These are phyloP conservation scores for Dovyalis caffra DNA, from an alignment of 345 rosid genomes.

Conservation along the genomic window DNA sequence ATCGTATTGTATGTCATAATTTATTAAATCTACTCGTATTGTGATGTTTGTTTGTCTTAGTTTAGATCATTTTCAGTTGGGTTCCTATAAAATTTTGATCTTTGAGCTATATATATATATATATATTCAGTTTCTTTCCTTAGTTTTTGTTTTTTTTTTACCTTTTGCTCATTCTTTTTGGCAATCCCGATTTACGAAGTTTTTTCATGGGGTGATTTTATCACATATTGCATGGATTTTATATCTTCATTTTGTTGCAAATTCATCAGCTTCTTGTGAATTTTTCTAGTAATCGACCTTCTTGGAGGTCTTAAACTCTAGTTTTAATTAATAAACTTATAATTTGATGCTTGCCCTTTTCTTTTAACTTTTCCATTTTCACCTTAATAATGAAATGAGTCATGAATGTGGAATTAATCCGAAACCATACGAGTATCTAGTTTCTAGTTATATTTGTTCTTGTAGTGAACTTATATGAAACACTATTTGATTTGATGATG, in stretches of 20 bases:
- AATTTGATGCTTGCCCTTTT: neutral
- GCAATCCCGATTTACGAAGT: neutral
- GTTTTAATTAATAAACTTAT: no score
- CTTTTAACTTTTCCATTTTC: neutral
- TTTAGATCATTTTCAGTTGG: neutral
- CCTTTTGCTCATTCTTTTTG: neutral
- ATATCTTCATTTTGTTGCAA: neutral
- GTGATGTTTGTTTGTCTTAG: neutral
- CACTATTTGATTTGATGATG: no score
- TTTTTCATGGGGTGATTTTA: neutral
- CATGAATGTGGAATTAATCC: neutral
- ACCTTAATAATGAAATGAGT: neutral
- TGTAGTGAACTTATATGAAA: no score
- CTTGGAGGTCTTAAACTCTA: neutral
- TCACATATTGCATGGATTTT: neutral
- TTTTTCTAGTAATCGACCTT: neutral
- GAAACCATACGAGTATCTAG: neutral
- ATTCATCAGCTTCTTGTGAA: neutral
- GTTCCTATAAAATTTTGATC: neutral
- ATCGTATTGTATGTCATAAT: no score
- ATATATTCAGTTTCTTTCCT: neutral
- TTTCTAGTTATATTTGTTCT: neutral
- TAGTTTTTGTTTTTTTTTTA: no score
- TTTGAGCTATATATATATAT: no score
- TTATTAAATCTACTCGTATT: neutral